Evolutionary conservation across 192 early-diverging fungal species (phyloP).

Genomic region (Spinellus fusiger): DNA sequence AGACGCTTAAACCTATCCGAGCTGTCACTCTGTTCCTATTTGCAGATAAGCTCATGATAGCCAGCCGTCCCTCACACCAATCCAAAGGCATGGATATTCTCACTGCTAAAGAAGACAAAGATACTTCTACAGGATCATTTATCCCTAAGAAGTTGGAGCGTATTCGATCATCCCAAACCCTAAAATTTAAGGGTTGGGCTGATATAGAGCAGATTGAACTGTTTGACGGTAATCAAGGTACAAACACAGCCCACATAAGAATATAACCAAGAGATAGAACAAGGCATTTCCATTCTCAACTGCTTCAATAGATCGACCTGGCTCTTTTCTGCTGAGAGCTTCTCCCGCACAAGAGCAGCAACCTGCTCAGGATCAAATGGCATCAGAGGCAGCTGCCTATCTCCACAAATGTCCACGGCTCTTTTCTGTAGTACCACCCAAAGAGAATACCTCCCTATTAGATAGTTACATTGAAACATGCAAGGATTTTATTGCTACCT

Average conservation of each 20-base stretch:
- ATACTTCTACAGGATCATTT: neutral
- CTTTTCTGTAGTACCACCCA: neutral
- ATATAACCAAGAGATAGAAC: neutral
- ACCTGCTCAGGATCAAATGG: neutral
- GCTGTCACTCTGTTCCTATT: slow-evolving; percentile 33
- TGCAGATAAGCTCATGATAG: slow-evolving; percentile 30
- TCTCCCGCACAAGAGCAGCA: slow-evolving; percentile 3
- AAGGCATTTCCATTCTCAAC: neutral
- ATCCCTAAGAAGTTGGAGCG: neutral
- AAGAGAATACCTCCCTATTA: neutral
- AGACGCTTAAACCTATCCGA: slow-evolving; percentile 19
- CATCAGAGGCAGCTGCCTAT: slow-evolving; percentile 10
- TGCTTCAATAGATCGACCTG: neutral
- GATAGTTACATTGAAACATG: neutral
- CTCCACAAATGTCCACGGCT: slow-evolving; percentile 19
- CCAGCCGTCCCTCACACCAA: slow-evolving; percentile 19
- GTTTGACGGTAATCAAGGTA: slow-evolving; percentile 19
- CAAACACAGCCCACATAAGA: too few species aligned
- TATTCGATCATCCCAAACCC: neutral
- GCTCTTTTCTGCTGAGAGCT: slow-evolving; percentile 23
- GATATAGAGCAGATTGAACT: slow-evolving; percentile 31
- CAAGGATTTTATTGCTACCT: neutral
- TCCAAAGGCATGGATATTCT: slow-evolving; percentile 13
- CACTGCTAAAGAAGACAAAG: neutral
- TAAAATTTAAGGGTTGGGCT: slow-evolving; percentile 33